Base-by-base conservation (phyloP, 2,329 filamentous ascomycete species). In the Hypoxylon sp. region DNA sequence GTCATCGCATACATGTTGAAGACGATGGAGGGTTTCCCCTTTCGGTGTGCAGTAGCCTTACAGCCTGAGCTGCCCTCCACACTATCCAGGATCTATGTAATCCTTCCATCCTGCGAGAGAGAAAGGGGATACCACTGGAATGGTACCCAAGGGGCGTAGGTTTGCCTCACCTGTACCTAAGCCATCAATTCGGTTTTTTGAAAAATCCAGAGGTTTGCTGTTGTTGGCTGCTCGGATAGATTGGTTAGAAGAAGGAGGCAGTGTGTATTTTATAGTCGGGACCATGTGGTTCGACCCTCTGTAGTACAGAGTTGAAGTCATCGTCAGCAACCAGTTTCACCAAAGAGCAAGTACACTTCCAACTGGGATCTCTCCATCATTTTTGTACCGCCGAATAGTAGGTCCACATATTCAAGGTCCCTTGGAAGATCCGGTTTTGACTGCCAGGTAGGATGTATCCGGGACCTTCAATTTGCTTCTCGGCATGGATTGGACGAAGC, bases 311-410 rank as follows among this genome's bases (percentile, higher is more conserved):
- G 48, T 51, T 51, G 58, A 67, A 39, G 59, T 59, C 64, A 63
- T 67, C 53, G 61, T 59, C 64, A 63, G 56, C 54, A 53, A 52
- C 56, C 22, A 15, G 64, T 67, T 32, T 62, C 61, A 65, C 67
- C 61, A 47, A 53, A 39, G 34, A 48, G 39, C 19, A 58, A 41
- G 50, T 51, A 47, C 43, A 46, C 26, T 62, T 56, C n/a, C 24
- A 53, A n/a, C n/a, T n/a, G n/a, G 59, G 19, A 50, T 49, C 49
- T 60, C 53, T 63, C 51, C 50, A 46, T 34, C 58, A 26, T 67
- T 30, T 30, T 48, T 20, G 10, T 24, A 50, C 57, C 58, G 43
- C 59, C 61, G 52, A 53, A 26, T 39, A 56, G 49, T 48, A 51
- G 58, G 20, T 37, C 58, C 55, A 59, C 58, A 54, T 59, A 60